Evolutionary conservation across 225 moss, liverwort and hornwort genomes (phyloP), one percentile per base, ranked within the genome.

Genomic region (Physcomitrium patens): DNA sequence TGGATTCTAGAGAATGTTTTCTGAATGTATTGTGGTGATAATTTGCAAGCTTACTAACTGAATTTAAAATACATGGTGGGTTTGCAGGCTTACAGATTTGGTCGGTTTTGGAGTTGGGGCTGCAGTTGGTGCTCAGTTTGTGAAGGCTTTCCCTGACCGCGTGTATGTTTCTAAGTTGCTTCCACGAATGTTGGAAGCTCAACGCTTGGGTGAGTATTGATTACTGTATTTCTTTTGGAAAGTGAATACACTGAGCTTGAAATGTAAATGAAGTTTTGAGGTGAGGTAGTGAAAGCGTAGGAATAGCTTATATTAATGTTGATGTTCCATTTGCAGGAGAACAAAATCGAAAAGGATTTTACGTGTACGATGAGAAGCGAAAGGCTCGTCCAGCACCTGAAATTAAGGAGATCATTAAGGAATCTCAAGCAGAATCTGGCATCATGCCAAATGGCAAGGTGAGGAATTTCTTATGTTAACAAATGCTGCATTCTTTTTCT

Each of bases 391-490:
- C 85, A 76, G 91, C 91, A 58, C 91, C 93, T 76, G 93, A 91
- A 60, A 65, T 89, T 0, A 75, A 74, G 46, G 91, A 91, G 48
- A 71, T 86, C 20, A 75, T 86, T 19, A 78, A 87, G 84, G 68
- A 80, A 71, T 63, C 93, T 65, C 95, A 81, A 80, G 78, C 85
- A 69, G 78, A 87, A 41, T 78, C 95, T 43, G 85, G 79, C 65
- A 84, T 90, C 43, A 90, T 93, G 93, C 89, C 89, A 19, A 89
- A 88, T n/a, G 91, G 90, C 76, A 99, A 99, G 89, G 96, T 92
- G 77, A 50, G 66, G 65, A 41, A 13, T 22, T n/a, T 48, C 79
- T 67, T 10, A 13, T 63, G 46, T 50, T 41, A 20, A 41, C 13
- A 18, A 24, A 9, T 67, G 16, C 63, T 43, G 58, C 23, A 62